These are phyloP conservation scores for Acanthamoeba culbertsoni DNA, from an alignment of 208 protist species.

Conservation along the genomic window DNA sequence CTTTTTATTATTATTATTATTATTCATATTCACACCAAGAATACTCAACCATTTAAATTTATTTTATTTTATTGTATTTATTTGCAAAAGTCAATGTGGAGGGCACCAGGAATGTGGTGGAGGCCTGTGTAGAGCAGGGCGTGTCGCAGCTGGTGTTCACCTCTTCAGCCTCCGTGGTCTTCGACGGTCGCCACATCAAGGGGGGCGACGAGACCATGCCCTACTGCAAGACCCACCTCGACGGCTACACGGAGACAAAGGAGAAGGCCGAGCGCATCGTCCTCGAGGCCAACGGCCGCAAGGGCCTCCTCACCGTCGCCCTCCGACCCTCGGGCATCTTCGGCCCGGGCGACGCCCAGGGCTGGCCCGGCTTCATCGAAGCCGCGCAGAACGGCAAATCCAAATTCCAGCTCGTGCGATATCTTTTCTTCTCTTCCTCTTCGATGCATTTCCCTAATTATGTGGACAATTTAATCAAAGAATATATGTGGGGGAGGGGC, in stretches of 20 bases:
- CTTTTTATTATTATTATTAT: background rate
- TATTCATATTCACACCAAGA: background rate
- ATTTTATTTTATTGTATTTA: background rate
- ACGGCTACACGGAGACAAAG: conserved; percentile 73
- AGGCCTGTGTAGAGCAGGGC: conserved; percentile 34
- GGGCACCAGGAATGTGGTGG: conserved; percentile 44
- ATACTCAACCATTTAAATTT: background rate
- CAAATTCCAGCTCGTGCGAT: conserved; percentile 67
- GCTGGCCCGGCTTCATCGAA: conserved; percentile 67
- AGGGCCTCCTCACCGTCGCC: conserved; percentile 59
- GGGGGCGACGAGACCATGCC: conserved; percentile 69
- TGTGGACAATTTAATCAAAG: background rate
- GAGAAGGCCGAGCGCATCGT: conserved; percentile 66
- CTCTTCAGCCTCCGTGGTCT: background rate
- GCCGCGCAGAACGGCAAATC: conserved; percentile 69
- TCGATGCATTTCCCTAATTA: background rate
- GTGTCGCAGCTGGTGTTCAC: conserved; percentile 53
- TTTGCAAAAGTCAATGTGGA: conserved; percentile 54
- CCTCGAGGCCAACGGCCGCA: conserved; percentile 38
- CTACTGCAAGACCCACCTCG: conserved; percentile 64
- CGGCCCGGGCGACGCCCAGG: conserved; percentile 70
- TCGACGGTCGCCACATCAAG: conserved; percentile 51
- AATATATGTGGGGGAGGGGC: background rate
- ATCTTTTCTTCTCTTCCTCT: background rate
- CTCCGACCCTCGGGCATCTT: conserved; percentile 66